Conservation (phyloP, 331 rosid genomes). For the Pyracantha coccinea region DNA sequence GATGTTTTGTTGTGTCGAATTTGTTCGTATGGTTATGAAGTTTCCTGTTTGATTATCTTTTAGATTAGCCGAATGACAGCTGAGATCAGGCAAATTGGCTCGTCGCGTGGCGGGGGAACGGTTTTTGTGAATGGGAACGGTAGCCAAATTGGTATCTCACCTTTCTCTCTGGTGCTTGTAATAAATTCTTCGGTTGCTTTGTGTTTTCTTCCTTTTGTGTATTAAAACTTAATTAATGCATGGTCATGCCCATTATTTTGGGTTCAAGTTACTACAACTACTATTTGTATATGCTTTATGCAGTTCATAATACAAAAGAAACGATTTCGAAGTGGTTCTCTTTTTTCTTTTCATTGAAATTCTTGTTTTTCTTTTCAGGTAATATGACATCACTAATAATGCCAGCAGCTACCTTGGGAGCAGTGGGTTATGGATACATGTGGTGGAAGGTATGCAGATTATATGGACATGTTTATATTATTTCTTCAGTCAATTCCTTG, state of each 20-base stretch:
- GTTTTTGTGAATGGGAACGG: slow-evolving; percentile 60
- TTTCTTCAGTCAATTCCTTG: not conserved
- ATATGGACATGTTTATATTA: not conserved
- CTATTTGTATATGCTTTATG: not conserved
- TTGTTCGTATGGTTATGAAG: not conserved
- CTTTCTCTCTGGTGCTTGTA: not conserved
- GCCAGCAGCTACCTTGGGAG: slow-evolving; percentile 86
- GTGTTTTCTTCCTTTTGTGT: not conserved
- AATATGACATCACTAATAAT: slow-evolving; percentile 45
- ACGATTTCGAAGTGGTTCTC: not conserved
- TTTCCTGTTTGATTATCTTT: slow-evolving; percentile 4
- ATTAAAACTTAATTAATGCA: not conserved
- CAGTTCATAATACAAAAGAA: not conserved
- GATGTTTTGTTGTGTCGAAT: not conserved
- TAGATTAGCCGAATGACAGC: slow-evolving; percentile 74
- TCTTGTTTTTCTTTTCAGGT: slow-evolving; percentile 35
- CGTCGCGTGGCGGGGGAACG: slow-evolving; percentile 33
- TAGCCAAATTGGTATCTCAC: slow-evolving; percentile 44
- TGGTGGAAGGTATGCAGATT: slow-evolving; percentile 74
- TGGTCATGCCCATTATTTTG: not conserved
- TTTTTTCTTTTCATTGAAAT: not conserved
- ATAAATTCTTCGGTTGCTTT: not conserved
- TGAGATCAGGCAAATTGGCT: slow-evolving; percentile 49
- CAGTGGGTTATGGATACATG: slow-evolving; percentile 90
- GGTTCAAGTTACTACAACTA: not conserved